Percentiles rank a stretch among this genome's conserved stretches.
Evolutionary conservation across 2,329 filamentous ascomycete species (phyloP).

Genomic region (Incumbomyces delicatus): DNA sequence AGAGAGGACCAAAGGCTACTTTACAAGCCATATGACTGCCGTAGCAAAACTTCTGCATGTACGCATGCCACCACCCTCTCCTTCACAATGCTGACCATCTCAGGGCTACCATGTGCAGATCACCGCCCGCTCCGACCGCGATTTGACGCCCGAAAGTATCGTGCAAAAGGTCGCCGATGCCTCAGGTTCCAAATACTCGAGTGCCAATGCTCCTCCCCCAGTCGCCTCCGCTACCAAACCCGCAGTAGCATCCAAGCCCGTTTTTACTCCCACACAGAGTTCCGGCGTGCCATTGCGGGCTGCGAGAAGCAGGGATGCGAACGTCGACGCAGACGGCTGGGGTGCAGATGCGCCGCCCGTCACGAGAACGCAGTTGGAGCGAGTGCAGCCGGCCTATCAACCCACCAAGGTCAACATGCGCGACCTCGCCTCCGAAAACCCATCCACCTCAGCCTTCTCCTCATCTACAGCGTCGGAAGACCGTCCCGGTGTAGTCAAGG

Average conservation of each 20-base stretch:
- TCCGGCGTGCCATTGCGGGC: constrained; percentile 31
- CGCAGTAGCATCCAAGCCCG: constrained; percentile 75
- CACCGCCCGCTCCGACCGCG: constrained; percentile 81
- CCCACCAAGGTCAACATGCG: constrained; percentile 92
- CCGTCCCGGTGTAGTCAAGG: constrained; percentile 60
- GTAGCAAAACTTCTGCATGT: constrained; percentile 86
- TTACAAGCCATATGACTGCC: constrained; percentile 83
- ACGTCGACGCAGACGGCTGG: constrained; percentile 79
- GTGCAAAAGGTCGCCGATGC: constrained; percentile 90
- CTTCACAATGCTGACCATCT: constrained; percentile 10
- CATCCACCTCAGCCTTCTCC: constrained; percentile 53
- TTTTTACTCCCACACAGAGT: constrained; percentile 69
- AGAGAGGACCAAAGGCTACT: constrained; percentile 97
- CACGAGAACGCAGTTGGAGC: constrained; percentile 77
- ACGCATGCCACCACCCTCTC: constrained; percentile 16
- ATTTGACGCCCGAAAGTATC: constrained; percentile 78
- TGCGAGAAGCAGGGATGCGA: constrained; percentile 37
- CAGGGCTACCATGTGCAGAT: constrained; percentile 94
- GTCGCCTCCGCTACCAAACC: constrained; percentile 42
- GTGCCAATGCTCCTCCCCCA: constrained; percentile 49
- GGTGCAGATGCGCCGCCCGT: constrained; percentile 87
- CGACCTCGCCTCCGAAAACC: constrained; percentile 64
- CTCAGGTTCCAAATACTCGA: constrained; percentile 88
- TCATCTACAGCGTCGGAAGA: constrained; percentile 39
- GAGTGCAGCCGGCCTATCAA: constrained; percentile 84